phyloP scores from a whole-genome alignment of 306 rosid species.

The Malus orientalis region DNA sequence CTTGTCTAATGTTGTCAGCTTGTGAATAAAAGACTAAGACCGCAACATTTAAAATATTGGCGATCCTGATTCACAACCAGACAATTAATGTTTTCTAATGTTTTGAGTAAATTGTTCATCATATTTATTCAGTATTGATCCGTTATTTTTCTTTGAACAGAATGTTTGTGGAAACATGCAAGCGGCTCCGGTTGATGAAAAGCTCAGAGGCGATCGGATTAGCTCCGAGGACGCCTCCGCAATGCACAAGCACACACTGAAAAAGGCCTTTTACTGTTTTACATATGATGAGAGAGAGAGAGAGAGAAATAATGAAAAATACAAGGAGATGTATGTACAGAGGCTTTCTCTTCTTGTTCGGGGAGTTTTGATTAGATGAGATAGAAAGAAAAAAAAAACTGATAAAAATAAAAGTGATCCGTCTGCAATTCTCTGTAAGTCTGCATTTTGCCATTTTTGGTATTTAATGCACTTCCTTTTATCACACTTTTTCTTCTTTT shows the following conservation, averaged over 20 bases:
- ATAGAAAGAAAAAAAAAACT: neutral
- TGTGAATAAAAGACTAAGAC: neutral
- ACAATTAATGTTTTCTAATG: neutral
- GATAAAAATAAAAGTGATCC: constrained; percentile 1
- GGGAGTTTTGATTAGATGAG: constrained; percentile 14
- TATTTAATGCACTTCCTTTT: neutral
- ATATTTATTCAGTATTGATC: neutral
- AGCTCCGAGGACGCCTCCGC: constrained; percentile 22
- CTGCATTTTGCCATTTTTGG: neutral
- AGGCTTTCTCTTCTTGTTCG: neutral
- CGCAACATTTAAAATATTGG: neutral
- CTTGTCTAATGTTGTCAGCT: neutral
- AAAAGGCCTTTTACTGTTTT: neutral
- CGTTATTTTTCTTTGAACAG: constrained; percentile 12
- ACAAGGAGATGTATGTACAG: constrained; percentile 9
- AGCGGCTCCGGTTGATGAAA: constrained; percentile 50
- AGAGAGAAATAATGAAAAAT: neutral
- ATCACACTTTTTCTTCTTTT: neutral
- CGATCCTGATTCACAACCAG: too few species aligned
- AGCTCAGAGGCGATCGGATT: constrained; percentile 51
- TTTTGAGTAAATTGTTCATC: neutral
- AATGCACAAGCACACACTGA: constrained; percentile 11
- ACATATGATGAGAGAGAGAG: neutral
- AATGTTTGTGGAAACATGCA: constrained; percentile 77
- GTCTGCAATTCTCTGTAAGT: neutral